Conservation (phyloP, 2,329 filamentous ascomycete genomes). For the Talaromyces sp. region DNA sequence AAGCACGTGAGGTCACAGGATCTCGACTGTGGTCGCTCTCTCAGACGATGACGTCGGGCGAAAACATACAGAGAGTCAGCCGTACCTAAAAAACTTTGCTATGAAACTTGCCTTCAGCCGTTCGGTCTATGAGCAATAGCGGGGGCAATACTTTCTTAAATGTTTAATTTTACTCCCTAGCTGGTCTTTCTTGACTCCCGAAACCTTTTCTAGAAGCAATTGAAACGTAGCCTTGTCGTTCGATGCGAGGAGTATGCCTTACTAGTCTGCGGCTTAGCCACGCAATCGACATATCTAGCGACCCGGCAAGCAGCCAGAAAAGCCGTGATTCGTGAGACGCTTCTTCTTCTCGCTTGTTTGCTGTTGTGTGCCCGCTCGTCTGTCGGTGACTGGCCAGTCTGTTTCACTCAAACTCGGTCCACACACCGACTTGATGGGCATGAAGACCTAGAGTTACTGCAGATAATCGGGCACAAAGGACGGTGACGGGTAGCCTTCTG, state of each 20-base stretch:
- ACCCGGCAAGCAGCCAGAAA: not conserved
- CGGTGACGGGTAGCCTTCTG: not conserved
- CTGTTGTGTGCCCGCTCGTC: not conserved
- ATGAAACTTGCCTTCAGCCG: not conserved
- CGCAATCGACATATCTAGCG: not conserved
- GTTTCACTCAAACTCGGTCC: not conserved
- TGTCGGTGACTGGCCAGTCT: not conserved
- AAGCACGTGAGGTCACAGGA: slow-evolving; percentile 16
- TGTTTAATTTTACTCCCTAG: not conserved
- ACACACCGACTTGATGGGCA: slow-evolving; percentile 3
- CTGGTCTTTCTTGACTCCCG: not conserved
- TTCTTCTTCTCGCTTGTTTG: not conserved
- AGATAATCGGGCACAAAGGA: slow-evolving; percentile 1
- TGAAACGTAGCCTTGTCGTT: not conserved
- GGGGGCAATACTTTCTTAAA: not conserved
- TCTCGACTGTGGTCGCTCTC: not conserved
- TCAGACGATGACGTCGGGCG: slow-evolving; percentile 10
- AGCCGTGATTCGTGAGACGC: not conserved
- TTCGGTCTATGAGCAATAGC: not conserved
- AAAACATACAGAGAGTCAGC: not conserved
- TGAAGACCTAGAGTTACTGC: not conserved
- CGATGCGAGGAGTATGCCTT: not conserved
- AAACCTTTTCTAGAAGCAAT: not conserved
- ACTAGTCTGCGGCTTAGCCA: not conserved
- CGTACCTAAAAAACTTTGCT: not conserved